phyloP scores from a whole-genome alignment of 2,329 filamentous ascomycete species.

The Metarhizium rileyi region DNA sequence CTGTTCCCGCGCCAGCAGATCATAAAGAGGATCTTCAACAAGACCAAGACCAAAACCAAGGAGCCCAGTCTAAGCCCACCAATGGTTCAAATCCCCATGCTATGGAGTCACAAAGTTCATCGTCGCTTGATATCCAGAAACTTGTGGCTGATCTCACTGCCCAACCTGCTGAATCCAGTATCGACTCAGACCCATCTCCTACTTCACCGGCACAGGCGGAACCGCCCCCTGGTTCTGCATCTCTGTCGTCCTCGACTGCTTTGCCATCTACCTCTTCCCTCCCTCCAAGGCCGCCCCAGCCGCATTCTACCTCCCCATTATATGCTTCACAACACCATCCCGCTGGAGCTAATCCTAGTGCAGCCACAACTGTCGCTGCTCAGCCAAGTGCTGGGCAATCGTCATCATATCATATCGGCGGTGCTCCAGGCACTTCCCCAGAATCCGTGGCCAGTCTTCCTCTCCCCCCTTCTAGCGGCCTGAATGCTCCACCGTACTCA shows the following conservation, averaged over 20 bases:
- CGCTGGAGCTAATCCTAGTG: constrained; percentile 20
- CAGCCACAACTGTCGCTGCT: constrained; percentile 16
- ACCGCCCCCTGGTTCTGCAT: constrained; percentile 17
- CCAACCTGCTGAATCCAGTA: constrained; percentile 21
- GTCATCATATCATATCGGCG: constrained; percentile 22
- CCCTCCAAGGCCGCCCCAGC: constrained; percentile 35
- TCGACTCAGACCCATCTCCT: constrained; percentile 19
- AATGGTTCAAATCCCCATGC: constrained; percentile 18
- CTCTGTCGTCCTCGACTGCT: constrained; percentile 21
- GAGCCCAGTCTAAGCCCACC: constrained; percentile 15
- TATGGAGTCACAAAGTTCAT: constrained; percentile 20
- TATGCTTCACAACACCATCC: constrained; percentile 29
- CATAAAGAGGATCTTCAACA: constrained; percentile 14
- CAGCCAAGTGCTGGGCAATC: constrained; percentile 23
- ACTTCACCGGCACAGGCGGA: constrained; percentile 17
- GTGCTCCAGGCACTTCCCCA: constrained; percentile 22
- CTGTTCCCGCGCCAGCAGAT: constrained; percentile 14
- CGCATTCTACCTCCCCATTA: constrained; percentile 26
- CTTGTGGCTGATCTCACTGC: constrained; percentile 32
- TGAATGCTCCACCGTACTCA: constrained; percentile 18
- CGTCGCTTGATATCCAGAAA: constrained; percentile 27
- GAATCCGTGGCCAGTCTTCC: constrained; percentile 23
- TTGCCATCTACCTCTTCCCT: constrained; percentile 32
- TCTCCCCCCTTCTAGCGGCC: constrained; percentile 18
- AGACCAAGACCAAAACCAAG: constrained; percentile 9